Evolutionary conservation across 441 rosid genomes (phyloP), one percentile per base, ranked within the genome.

Genomic region (Arabidopsis hybrid): DNA sequence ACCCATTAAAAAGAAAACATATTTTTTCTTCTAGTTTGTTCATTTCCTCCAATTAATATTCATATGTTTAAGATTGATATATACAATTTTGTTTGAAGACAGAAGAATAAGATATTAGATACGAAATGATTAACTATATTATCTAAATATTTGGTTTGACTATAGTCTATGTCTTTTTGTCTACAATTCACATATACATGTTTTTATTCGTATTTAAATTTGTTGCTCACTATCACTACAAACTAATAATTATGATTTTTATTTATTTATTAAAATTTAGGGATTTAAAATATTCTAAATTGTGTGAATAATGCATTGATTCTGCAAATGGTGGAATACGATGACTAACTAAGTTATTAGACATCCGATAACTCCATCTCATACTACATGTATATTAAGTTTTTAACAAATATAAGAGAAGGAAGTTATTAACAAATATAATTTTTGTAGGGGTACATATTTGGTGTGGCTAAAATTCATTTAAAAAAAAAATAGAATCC

Each of bases 71-170:
- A 8, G 21, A 18, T 11, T 18, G 18, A 49, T 36, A 51, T 18
- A 21, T 21, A 21, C 26, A 21, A 21, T 21, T 21, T 21, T 21
- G 26, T 21, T 21, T 21, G 26, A 21, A 21, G 26, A 21, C 26
- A 21, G 26, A 42, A 42, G 1, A 38, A 21, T 13, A 16, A 35
- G 8, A 58, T 35, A 16, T 35, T 16, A 16, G 13, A 57, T 14
- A 57, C 29, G 29, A 42, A 35, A 61, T 42, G 1, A 7, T 26
- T 21, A 26, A 7, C 8, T 65, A 49, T 12, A 55, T 57, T 57
- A 58, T 69, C 65, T 51, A 69, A 3, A 47, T 35, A 65, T 69
- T 59, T 69, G 49, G 58, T 8, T 59, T 69, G 74, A 59, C 58
- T 58, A 69, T 56, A 36, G 36, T 35, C 46, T 56, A 46, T 32